Conservation (phyloP, 306 rosid genomes). For the Dryas drummondii region DNA sequence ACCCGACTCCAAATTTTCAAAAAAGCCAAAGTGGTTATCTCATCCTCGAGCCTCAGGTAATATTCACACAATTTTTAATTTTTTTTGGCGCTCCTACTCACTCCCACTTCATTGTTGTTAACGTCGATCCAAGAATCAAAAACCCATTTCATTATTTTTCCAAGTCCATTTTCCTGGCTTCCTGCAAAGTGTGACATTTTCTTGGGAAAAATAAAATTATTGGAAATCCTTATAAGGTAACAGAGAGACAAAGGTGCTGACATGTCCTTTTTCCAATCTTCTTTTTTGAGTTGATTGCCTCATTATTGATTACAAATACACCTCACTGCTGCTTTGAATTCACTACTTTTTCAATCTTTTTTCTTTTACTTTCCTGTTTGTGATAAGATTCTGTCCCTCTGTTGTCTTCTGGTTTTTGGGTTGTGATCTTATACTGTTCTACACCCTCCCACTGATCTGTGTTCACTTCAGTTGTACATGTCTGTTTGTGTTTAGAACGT, state of each 20-base stretch:
- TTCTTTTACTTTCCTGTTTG: conserved; percentile 10
- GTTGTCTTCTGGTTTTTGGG: neutral
- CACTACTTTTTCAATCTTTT: neutral
- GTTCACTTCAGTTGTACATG: neutral
- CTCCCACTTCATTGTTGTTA: neutral
- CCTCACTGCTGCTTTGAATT: neutral
- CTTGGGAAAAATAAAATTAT: neutral
- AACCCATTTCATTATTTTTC: neutral
- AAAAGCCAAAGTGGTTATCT: neutral
- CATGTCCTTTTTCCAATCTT: neutral
- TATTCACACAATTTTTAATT: neutral
- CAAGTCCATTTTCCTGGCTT: neutral
- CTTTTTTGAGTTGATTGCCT: neutral
- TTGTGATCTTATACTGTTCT: neutral
- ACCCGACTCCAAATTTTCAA: neutral
- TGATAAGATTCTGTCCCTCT: conserved; percentile 21
- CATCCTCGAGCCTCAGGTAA: neutral
- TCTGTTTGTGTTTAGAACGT: neutral
- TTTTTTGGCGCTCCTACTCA: neutral
- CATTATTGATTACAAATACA: neutral
- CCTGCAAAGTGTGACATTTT: neutral
- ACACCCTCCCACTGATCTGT: neutral
- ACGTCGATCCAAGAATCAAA: neutral
- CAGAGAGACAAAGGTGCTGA: conserved; percentile 19
- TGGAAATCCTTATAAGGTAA: conserved; percentile 8